Evolutionary conservation across 805 yeast species (phyloP), one percentile per base, ranked within the genome.

Genomic region (Danielia reshetovae): DNA sequence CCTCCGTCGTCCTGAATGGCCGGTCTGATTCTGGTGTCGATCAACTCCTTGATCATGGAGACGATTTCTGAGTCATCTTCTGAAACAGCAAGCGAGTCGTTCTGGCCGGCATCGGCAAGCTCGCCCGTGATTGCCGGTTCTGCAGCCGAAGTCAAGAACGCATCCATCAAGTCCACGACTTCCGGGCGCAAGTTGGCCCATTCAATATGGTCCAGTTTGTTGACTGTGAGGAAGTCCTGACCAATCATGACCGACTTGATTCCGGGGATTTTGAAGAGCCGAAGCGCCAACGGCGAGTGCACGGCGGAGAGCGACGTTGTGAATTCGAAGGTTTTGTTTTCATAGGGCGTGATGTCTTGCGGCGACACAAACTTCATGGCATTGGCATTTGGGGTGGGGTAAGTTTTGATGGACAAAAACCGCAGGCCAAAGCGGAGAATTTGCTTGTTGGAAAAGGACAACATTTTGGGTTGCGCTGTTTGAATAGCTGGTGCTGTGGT

Each of bases 1-100:
- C 99, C 99, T 43, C 99, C 99, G 53, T 93, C 99, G 52, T 93
- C 99, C 64, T 88, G 95, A 38, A 93, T 88, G 1, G 97, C 96
- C 1, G 99, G 99, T 54, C 96, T 80, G 33, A 93, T 89, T 55
- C 97, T 79, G 2, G 98, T 93, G 41, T 85, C 94, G 37, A 94
- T 81, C 37, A 93, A 71, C 55, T 93, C 97, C 49, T 87, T 85
- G 52, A 93, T 87, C 83, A 89, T 83, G 19, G 85, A 79, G 28
- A 87, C 83, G 2, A 87, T 76, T 60, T 90, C 97, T 19, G 57
- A 48, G 41, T 66, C 72, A 24, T 62, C 59, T 30, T 82, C 95
- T 8, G 57, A 57, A 4, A 72, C 75, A 27, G 66, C 67, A 3
- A 70, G 65, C 25, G 61, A 70, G 33, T 62, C 60, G 10, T 60